Percentiles rank a stretch among this genome's conserved stretches.
Evolutionary conservation across 129 eudicot genomes (phyloP).

Genomic region (Lactuca saligna): DNA sequence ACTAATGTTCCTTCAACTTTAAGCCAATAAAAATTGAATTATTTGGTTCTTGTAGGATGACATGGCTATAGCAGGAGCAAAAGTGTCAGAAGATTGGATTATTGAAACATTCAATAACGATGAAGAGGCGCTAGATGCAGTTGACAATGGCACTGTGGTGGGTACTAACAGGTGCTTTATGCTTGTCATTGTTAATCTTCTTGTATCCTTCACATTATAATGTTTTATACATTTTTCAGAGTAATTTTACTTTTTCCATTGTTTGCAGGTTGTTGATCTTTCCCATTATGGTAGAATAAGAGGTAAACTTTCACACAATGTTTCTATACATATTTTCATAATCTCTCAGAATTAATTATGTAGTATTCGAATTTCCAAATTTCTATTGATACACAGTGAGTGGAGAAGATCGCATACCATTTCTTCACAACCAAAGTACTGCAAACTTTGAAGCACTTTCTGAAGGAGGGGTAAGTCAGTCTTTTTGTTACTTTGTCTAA

Average conservation of each 20-base stretch:
- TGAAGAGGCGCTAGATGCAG: constrained; percentile 72
- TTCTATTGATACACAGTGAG: constrained; percentile 51
- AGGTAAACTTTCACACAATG: constrained; percentile 46
- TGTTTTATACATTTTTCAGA: background rate
- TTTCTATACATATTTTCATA: no score
- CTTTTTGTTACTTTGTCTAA: constrained; percentile 1
- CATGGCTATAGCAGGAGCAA: constrained; percentile 37
- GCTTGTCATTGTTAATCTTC: constrained; percentile 10
- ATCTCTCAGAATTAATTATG: background rate
- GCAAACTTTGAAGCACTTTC: constrained; percentile 81
- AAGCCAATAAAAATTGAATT: background rate
- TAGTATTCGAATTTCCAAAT: background rate
- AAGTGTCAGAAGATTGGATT: constrained; percentile 50
- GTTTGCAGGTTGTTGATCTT: constrained; percentile 75
- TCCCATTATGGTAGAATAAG: constrained; percentile 77
- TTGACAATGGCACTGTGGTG: constrained; percentile 61
- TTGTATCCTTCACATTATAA: background rate
- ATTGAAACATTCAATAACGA: constrained; percentile 54
- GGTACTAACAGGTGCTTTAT: constrained; percentile 40
- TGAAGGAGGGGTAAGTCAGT: constrained; percentile 67
- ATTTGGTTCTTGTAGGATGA: constrained; percentile 46
- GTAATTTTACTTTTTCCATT: constrained; percentile 6
- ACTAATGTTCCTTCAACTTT: constrained; percentile 6
- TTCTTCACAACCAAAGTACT: constrained; percentile 94
- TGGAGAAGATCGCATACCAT: constrained; percentile 81